Base-by-base conservation (phyloP, 164 flowering plant species). In the Magnolia changhungtana region DNA sequence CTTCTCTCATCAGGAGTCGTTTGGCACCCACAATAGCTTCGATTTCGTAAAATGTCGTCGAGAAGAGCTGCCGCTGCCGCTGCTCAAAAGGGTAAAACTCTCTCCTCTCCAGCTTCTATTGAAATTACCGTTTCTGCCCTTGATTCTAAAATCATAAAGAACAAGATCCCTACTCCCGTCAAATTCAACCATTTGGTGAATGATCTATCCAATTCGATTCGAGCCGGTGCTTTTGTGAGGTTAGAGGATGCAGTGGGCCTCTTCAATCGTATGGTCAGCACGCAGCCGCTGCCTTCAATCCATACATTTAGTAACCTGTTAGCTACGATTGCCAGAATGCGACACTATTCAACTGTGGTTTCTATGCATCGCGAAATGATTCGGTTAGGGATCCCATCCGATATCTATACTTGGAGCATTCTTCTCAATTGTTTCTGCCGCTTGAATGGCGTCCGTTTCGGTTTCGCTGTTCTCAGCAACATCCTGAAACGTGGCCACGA, bases 351-450 rank as follows among this genome's bases (percentile, higher is more conserved):
- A 0, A 18, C 64, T 1, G 75, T 77, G 1, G 10, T 63, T 13
- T 64, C 79, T 6, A n/a, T 77, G 11, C 72, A 24, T 66, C 24
- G 49, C 4, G n/a, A 50, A 7, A 63, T 77, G 75, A 16, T 5
- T 8, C 49, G 64, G 10, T 8, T 27, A 0, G 71, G 65, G 13
- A 31, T 77, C 61, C 27, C 3, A 45, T 27, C 68, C 7, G 27
- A 24, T 24, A 24, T 24, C 1, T 24, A 1, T 24, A 24, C 27
- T 0, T 23, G 24, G 24, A 69, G 14, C 50, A 71, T 71, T 2
- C 13, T 82, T 59, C 51, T 78, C 3, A 82, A 78, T 64, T 75
- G 80, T 58, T 70, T 23, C 8, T 72, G 74, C 18, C 24, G 27
- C 3, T 37, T 37, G 4, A 37, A 37, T 37, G 45, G 45, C 5